These are phyloP conservation scores for Fusarium foetens DNA, from an alignment of 2,329 filamentous ascomycete genomes.

Conservation along the genomic window DNA sequence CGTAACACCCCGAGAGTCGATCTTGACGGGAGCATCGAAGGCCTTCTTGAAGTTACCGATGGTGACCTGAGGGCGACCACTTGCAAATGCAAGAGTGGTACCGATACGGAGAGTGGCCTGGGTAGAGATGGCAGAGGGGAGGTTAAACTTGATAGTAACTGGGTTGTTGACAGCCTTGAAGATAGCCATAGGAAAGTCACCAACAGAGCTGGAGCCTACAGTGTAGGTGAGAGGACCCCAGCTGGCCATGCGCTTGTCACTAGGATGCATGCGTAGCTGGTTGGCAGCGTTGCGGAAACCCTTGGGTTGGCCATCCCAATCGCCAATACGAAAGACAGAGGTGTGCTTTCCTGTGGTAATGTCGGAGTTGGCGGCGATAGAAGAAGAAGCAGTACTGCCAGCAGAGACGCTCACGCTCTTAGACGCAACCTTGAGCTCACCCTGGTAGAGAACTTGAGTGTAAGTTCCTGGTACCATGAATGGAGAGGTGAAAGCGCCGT, in stretches of 20 bases:
- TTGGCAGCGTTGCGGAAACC: constrained; percentile 75
- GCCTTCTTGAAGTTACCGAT: constrained; percentile 62
- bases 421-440: constrained; percentile 65
- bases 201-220: constrained; percentile 62
- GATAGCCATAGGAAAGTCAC: constrained; percentile 72
- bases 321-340: constrained; percentile 71
- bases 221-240: constrained; percentile 72
- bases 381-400: constrained; percentile 58
- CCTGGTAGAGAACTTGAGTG: constrained; percentile 73
- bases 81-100: constrained; percentile 71
- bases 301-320: constrained; percentile 71
- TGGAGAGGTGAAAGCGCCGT: constrained; percentile 70
- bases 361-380: constrained; percentile 60
- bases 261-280: constrained; percentile 75
- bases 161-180: constrained; percentile 70
- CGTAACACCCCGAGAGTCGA: constrained; percentile 73
- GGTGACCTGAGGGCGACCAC: constrained; percentile 67
- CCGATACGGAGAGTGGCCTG: constrained; percentile 71
- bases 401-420: constrained; percentile 60
- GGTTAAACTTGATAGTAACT: constrained; percentile 69
- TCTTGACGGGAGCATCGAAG: constrained; percentile 65
- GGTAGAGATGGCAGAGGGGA: constrained; percentile 58
- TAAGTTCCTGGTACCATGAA: constrained; percentile 75
- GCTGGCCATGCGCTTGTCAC: constrained; percentile 69
- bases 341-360: constrained; percentile 58